Base-by-base conservation (phyloP, 1,139 yeast species). In the Candida tetrigidarum region DNA sequence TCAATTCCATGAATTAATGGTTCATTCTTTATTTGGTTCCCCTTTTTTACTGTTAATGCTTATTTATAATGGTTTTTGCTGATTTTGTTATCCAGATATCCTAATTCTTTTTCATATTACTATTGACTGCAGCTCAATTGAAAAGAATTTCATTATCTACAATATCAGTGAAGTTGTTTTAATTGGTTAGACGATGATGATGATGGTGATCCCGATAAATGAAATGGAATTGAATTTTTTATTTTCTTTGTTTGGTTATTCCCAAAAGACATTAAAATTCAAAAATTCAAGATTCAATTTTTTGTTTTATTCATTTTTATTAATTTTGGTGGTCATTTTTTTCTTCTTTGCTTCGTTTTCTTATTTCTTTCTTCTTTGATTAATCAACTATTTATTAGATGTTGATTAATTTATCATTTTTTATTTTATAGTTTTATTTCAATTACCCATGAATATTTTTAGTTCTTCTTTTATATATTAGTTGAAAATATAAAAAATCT, bases 1-100 rank as follows among this genome's bases (percentile, higher is more conserved):
- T n/a, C n/a, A n/a, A n/a, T n/a, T n/a, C n/a, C 16, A 34, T 25
- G 41, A 38, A 38, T 38, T 38, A n/a, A 38, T 29, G 41, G 41
- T 38, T 38, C 36, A n/a, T 38, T 20, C 32, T 28, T 28, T n/a
- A 8, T 28, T 28, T 12, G 32, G 32, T 4, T 28, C 9, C 32
- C 39, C 20, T 18, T 22, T 19, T 18, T 22, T 34, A 9, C 16
- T 28, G 14, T 3, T n/a, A n/a, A n/a, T n/a, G n/a, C n/a, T n/a
- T n/a, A n/a, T n/a, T n/a, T n/a, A n/a, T n/a, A n/a, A n/a, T n/a
- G n/a, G n/a, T 16, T 15, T 30, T 30, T 16, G 20, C 34, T 12
- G 28, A 25, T 25, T 25, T 25, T 23, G 4, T 2, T 3, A 23
- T 8, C 25, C 8, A 23, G 26, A 23, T n/a, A n/a, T n/a, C n/a